Base-by-base conservation (phyloP, 768 basidiomycete genomes). In the Mycena kentingensis region DNA sequence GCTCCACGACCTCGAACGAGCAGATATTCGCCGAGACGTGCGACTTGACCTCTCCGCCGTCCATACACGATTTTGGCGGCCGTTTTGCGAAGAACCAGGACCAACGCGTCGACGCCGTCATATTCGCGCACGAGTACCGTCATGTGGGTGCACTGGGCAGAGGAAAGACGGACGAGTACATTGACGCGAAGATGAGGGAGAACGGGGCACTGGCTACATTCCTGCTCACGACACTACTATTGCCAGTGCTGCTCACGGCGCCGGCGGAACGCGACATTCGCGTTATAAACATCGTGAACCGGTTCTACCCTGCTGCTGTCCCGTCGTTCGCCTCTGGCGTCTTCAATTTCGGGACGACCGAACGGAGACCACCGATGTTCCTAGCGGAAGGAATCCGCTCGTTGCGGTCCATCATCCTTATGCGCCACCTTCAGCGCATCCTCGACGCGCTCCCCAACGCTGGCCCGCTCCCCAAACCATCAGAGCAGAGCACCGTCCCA, bases 261-360 rank as follows among this genome's bases (percentile, higher is more conserved):
- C 93, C 93, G 0, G 76, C 79, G n/a, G 93, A 94, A 65, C 80
- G 93, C 29, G 90, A 94, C 57, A 91, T 97, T 35, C 87, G 94
- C n/a, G 81, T 97, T 57, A 74, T 98, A 65, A 85, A 85, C 50
- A 76, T 93, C 34, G 80, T 95, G 64, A 93, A 93, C 52, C 93
- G 93, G 2, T 91, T 92, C 60, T 97, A 96, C 61, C 85, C 92
- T 2, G 91, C 94, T 1, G 87, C 90, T 0, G 60, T 31, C 31
- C 49, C 44, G n/a, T 11, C 18, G 15, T 35, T 53, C 2, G 18
- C 29, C 5, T 54, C 58, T 70, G 31, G 11, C 65, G 2, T 57
- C 65, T 49, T 71, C 51, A 34, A 57, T 13, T 37, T 72, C 60
- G 57, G 56, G 42, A 29, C 60, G 25, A 34, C 27, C 32, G n/a